Evolutionary conservation across 164 flowering plant species (phyloP), one percentile per base, ranked within the genome.

Genomic region (Tinospora cordifolia): DNA sequence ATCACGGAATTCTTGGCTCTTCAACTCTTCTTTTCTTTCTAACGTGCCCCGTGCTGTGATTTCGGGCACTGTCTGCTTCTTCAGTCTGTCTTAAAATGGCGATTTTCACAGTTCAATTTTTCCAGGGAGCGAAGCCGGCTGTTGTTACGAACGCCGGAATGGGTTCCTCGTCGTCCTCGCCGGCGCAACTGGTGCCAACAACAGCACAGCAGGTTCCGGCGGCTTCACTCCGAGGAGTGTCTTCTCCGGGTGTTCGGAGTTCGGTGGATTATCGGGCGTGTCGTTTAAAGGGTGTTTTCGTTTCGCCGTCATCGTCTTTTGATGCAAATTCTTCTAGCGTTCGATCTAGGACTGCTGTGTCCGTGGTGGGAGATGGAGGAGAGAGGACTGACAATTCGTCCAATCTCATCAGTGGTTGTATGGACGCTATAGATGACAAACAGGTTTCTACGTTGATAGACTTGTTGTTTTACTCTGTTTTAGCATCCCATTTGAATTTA

Each of bases 201-300:
- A 70, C 83, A 79, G 70, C 79, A 39, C 93, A 87, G 71, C 73
- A 78, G 19, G 81, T 85, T 49, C 75, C 89, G 66, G 63, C 83
- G 65, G 81, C 92, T 12, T 82, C 91, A 9, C 69, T 81, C 57
- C 80, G 85, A 76, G 90, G 87, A 62, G 81, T 84, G 21, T 81
- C 88, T 68, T 65, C 91, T 76, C 79, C 27, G 0, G 63, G 79
- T 8, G 79, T 79, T 73, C 82, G 72, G 39, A 83, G 71, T 75
- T 77, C 90, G 0, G 83, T 76, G 47, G 93, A 89, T 21, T 79
- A 79, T 70, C 83, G 79, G 60, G 70, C 86, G 30, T 81, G 82
- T 72, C 79, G 76, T 9, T 46, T 82, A 85, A 90, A 88, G 79
- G 80, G 86, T 66, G 85, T 81, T 38, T 87, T 76, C 67, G 74